Evolutionary conservation across 192 early-diverging fungal species (phyloP).

Genomic region (Rhizophagus clarus): DNA sequence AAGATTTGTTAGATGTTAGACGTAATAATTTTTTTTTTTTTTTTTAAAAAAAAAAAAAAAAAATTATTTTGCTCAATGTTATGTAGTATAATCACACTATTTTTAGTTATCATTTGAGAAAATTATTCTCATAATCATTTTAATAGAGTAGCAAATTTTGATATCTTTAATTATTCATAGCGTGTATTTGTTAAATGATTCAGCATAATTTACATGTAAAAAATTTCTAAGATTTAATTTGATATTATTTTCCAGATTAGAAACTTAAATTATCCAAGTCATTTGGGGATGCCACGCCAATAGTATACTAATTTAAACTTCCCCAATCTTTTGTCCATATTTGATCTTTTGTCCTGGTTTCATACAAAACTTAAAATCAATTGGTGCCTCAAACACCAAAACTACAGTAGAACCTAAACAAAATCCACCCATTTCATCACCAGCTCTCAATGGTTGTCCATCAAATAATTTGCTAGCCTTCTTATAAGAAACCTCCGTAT

Average conservation of each 20-base stretch:
- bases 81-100: not conserved
- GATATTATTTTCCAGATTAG: too few relatives aligned
- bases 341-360: slow-evolving; percentile 73
- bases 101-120: not conserved
- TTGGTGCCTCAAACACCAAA: slow-evolving; percentile 94
- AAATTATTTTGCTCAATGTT: too few relatives aligned
- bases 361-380: slow-evolving; percentile 75
- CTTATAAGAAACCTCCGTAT: slow-evolving; percentile 74
- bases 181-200: too few relatives aligned
- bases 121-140: not conserved
- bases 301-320: slow-evolving; percentile 7
- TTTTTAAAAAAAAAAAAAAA: too few relatives aligned
- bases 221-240: too few relatives aligned
- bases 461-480: slow-evolving; percentile 59
- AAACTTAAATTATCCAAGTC: not conserved
- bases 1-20: not conserved
- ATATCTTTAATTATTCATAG: not conserved
- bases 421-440: slow-evolving; percentile 96
- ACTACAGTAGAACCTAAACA: slow-evolving; percentile 93
- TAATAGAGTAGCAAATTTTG: not conserved
- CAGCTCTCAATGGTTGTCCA: slow-evolving; percentile 70
- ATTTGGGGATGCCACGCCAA: not conserved
- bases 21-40: not conserved
- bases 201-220: too few relatives aligned
- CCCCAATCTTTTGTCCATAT: slow-evolving; percentile 82